A percentile compares a stretch with the other conserved stretches of the same genome.
Conservation (phyloP, 1,139 yeast genomes). For the Komagataea norvegica region DNA sequence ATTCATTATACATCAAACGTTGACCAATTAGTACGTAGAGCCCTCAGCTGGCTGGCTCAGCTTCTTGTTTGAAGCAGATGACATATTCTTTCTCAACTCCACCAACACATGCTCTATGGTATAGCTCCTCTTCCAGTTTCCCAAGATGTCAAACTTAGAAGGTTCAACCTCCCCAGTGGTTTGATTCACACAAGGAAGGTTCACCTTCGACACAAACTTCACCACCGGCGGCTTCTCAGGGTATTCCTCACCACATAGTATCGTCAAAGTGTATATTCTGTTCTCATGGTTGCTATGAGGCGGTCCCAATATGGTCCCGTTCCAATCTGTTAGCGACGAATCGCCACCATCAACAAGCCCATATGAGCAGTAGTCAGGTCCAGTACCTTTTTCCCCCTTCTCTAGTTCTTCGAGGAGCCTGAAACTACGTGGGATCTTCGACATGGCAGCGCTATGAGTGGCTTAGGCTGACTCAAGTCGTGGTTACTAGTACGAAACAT, state of each 20-base stretch:
- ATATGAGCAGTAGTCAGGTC: constrained; percentile 94
- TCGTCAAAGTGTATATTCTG: constrained; percentile 78
- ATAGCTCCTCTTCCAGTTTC: constrained; percentile 81
- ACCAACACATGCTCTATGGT: constrained; percentile 89
- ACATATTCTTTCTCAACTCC: constrained; percentile 88
- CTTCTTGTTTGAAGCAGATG: constrained; percentile 74
- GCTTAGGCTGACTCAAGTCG: too few species aligned
- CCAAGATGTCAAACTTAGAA: constrained; percentile 61
- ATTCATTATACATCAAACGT: neutral
- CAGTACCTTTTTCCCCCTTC: constrained; percentile 96
- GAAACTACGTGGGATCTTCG: constrained; percentile 69
- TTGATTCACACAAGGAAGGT: constrained; percentile 81
- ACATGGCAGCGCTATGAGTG: too few species aligned
- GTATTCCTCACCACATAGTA: constrained; percentile 78
- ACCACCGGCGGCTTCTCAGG: constrained; percentile 89
- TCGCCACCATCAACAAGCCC: constrained; percentile 88
- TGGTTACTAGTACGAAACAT: too few species aligned
- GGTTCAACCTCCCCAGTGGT: constrained; percentile 61
- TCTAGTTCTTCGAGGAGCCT: constrained; percentile 92
- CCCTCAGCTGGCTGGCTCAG: constrained; percentile 92
- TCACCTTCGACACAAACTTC: constrained; percentile 73
- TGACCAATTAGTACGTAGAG: constrained; percentile 45
- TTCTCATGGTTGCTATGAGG: constrained; percentile 94
- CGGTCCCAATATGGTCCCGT: constrained; percentile 94
- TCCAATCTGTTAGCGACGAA: constrained; percentile 90